A percentile compares a stretch with the other conserved stretches of the same genome.
These are phyloP conservation scores for Jatropha multifida DNA, from an alignment of 441 rosid genomes.

Conservation along the genomic window DNA sequence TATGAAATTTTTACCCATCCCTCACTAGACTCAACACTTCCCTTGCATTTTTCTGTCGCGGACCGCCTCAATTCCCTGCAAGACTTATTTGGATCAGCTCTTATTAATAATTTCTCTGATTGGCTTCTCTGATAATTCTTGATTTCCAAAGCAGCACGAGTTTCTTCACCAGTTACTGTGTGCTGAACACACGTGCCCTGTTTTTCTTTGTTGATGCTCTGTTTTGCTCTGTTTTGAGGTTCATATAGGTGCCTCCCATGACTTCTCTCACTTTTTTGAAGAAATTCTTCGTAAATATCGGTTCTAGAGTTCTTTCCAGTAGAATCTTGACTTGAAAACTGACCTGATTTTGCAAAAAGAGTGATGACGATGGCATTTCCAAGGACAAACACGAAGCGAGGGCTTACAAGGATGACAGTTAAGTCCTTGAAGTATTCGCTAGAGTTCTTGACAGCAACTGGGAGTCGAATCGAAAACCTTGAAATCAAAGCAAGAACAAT, in stretches of 20 bases:
- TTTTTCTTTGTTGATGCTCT: slow-evolving; percentile 23
- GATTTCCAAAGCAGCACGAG: slow-evolving; percentile 20
- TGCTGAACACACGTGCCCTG: slow-evolving; percentile 26
- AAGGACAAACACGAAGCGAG: slow-evolving; percentile 65
- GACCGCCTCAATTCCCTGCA: slow-evolving; percentile 38
- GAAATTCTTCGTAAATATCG: slow-evolving; percentile 50
- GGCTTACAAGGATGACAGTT: slow-evolving; percentile 45
- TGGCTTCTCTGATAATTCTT: slow-evolving; percentile 42
- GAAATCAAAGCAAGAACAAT: slow-evolving; percentile 53
- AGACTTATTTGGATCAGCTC: slow-evolving; percentile 14
- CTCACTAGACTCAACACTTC: slow-evolving; percentile 30
- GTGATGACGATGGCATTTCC: slow-evolving; percentile 73
- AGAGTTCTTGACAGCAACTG: slow-evolving; percentile 56
- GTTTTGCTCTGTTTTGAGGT: slow-evolving; percentile 19
- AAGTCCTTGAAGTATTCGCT: slow-evolving; percentile 56
- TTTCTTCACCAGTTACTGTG: slow-evolving; percentile 17
- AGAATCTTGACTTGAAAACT: slow-evolving; percentile 42
- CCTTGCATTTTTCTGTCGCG: slow-evolving; percentile 44
- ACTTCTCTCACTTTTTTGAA: slow-evolving; percentile 43
- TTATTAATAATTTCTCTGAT: slow-evolving; percentile 42
- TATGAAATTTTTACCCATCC: slow-evolving; percentile 32
- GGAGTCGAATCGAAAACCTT: slow-evolving; percentile 48
- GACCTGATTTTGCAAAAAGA: slow-evolving; percentile 66
- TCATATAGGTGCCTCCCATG: slow-evolving; percentile 17
- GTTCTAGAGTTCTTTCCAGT: slow-evolving; percentile 23